Evolutionary conservation across 768 basidiomycete genomes (phyloP), one percentile per base, ranked within the genome.

Genomic region (Leccinellum luteum): DNA sequence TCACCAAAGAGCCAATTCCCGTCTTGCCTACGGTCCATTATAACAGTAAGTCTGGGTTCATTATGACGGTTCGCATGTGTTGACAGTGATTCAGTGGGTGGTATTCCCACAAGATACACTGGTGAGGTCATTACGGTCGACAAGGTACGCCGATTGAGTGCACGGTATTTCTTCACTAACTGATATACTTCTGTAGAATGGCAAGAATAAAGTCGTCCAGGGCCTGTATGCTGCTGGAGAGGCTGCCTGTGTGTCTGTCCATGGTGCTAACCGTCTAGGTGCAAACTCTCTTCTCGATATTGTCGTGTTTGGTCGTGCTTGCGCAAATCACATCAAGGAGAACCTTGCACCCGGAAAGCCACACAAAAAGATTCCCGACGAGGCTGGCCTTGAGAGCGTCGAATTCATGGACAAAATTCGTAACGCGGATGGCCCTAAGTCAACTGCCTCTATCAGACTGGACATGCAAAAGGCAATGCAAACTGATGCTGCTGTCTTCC

Each of bases 381-480:
- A 96, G 64, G 86, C 94, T 62, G 96, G 97, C 54, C 78, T 93
- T 50, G 73, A 86, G 58, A 89, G 85, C 67, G 85, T 98, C 55
- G 90, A 89, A 65, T 89, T 89, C 76, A 77, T 98, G 68, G 97
- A 98, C 78, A 82, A 88, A 76, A 86, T 94, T 66, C 86, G 93
- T 66, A 91, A 83, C 51, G 77, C 94, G 9, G 79, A 85, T 62
- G 97, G 97, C 27, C 80, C 89, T 25, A 83, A 90, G 67, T 80
- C 91, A 31, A 99, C 97, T 34, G 88, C 94, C 14, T 84, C 94
- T 69, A 89, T 98, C 70, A 85, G 97, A 61, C 73, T 97, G 51
- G 88, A 92, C 69, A 94, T 99, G 94, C 97, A 99, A 75, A 98
- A 98, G 81, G 92, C 94, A 38, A 98, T 98, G 95, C 94, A 98